A percentile compares a stretch with the other conserved stretches of the same genome.
phyloP scores from a whole-genome alignment of 2,329 filamentous ascomycete species.

The Claviceps africana region DNA sequence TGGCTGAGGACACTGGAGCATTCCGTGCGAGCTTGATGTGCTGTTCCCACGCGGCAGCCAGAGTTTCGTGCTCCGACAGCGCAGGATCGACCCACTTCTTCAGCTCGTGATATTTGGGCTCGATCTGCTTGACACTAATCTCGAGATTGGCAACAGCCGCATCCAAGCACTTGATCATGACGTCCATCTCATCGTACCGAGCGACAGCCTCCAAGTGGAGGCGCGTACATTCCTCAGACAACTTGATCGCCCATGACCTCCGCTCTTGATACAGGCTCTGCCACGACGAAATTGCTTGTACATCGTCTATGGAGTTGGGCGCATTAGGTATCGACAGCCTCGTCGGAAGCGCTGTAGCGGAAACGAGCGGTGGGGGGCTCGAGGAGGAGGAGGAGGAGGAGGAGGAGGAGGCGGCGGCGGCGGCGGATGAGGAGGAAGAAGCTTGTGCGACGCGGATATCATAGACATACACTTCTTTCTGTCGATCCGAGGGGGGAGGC shows the following conservation, averaged over 20 bases:
- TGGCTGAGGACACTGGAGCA: slow-evolving; percentile 50
- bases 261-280: slow-evolving; percentile 71
- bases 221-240: slow-evolving; percentile 54
- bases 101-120: slow-evolving; percentile 57
- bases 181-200: slow-evolving; percentile 57
- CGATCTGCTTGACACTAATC: slow-evolving; percentile 55
- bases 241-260: slow-evolving; percentile 60
- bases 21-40: slow-evolving; percentile 51
- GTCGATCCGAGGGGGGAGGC: background rate
- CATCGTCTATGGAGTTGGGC: slow-evolving; percentile 71
- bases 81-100: slow-evolving; percentile 57
- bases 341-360: slow-evolving; percentile 36
- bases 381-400: slow-evolving; percentile 20
- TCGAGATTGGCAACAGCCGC: slow-evolving; percentile 79
- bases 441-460: slow-evolving; percentile 62
- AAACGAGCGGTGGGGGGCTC: slow-evolving; percentile 27
- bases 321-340: slow-evolving; percentile 47
- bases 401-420: background rate
- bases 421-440: slow-evolving; percentile 12
- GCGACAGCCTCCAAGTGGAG: slow-evolving; percentile 50
- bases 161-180: slow-evolving; percentile 66
- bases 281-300: slow-evolving; percentile 76
- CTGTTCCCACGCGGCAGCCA: slow-evolving; percentile 52
- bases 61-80: slow-evolving; percentile 50
- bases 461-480: slow-evolving; percentile 88